These are phyloP conservation scores for Pythium sukuiense DNA, from an alignment of 352 stramenopile genomes.

Conservation along the genomic window DNA sequence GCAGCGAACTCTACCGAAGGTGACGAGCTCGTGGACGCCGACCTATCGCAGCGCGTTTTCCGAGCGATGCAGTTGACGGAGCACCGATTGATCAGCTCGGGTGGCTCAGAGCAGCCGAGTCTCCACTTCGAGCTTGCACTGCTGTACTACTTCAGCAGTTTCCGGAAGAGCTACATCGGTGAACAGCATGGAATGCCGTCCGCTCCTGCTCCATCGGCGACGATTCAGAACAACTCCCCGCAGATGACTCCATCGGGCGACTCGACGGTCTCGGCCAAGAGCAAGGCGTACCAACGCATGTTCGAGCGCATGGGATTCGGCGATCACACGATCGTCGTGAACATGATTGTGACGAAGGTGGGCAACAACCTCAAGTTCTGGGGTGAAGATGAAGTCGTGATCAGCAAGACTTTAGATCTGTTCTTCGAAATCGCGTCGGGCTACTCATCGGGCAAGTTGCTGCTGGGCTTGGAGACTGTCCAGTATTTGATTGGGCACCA, in stretches of 20 bases:
- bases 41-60: conserved; percentile 95
- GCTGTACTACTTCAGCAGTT: conserved; percentile 97
- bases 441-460: conserved; percentile 96
- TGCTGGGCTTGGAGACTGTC: conserved; percentile 96
- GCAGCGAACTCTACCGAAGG: conserved; percentile 91
- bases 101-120: conserved; percentile 83
- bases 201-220: conserved; percentile 50
- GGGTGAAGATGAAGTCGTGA: conserved; percentile 95
- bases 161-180: conserved; percentile 91
- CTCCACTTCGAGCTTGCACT: conserved; percentile 94
- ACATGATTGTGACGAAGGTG: conserved; percentile 99
- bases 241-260: conserved; percentile 80
- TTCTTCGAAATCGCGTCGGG: conserved; percentile 97
- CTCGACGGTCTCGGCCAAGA: conserved; percentile 82
- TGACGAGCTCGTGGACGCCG: conserved; percentile 95
- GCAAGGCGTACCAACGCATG: conserved; percentile 96
- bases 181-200: conserved; percentile 90
- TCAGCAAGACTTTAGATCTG: conserved; percentile 95
- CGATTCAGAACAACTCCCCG: conserved; percentile 61
- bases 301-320: conserved; percentile 97
- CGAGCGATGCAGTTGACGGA: conserved; percentile 96
- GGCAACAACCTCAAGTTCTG: conserved; percentile 99
- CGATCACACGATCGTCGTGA: conserved; percentile 96
- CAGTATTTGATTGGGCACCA: conserved; percentile 97
- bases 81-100: conserved; percentile 90